These are phyloP conservation scores for Usnea hakonensis DNA, from an alignment of 495 filamentous ascomycete species.

Conservation along the genomic window DNA sequence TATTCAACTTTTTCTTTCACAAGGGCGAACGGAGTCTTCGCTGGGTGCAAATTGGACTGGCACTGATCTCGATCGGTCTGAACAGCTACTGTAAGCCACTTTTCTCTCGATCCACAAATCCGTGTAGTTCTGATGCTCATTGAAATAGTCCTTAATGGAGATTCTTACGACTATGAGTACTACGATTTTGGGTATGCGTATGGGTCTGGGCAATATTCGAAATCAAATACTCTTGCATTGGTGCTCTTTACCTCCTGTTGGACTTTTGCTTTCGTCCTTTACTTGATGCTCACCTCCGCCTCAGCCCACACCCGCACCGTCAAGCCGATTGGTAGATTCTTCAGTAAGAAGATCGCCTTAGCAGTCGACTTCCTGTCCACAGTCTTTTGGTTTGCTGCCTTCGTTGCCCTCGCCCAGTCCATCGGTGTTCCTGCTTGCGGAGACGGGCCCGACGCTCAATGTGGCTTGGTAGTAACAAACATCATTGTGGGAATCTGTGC, in stretches of 20 bases:
- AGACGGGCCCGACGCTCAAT: background rate
- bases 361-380: background rate
- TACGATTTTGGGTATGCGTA: too few species aligned
- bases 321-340: background rate
- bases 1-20: background rate
- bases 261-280: background rate
- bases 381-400: background rate
- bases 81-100: background rate
- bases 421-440: background rate
- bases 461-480: background rate
- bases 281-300: background rate
- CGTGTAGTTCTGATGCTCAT: background rate
- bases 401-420: background rate
- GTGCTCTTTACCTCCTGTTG: background rate
- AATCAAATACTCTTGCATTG: background rate
- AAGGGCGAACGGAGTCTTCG: background rate
- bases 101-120: background rate
- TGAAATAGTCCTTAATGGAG: too few species aligned
- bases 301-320: background rate
- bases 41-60: background rate
- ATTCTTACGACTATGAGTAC: background rate
- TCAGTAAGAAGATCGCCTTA: background rate
- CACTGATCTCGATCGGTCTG: background rate
- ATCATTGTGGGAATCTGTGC: background rate
- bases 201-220: too few species aligned